Base-by-base conservation (phyloP, 2,329 filamentous ascomycete species). In the Aspergillus aculeatinus region DNA sequence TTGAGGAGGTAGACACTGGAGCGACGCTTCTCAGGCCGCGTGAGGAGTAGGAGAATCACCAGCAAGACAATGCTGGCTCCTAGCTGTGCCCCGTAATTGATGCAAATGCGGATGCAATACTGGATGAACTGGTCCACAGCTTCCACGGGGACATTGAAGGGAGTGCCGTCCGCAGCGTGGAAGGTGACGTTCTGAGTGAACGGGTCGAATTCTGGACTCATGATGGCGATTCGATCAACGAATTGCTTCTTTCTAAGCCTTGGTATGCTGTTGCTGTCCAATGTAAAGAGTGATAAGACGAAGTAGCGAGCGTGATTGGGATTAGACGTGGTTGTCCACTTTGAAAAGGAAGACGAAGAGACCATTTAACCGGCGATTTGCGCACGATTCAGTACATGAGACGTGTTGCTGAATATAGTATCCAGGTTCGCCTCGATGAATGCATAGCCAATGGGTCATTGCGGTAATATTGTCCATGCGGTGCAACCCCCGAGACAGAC, bases 41-140 rank as follows among this genome's bases (percentile, higher is more conserved):
- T 92, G 73, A 93, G 82, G 60, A 88, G 76, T 11, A 92, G 76
- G 2, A 93, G 78, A 31, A 89, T 80, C 48, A 89, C 66, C 19
- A 93, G 78, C 68, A 92, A 84, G 61, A 89, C 76, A 59, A 88
- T 64, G 51, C 84, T 85, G 25, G 89, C 85, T 31, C 91, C 91
- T 55, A 92, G 81, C 72, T 94, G 90, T 19, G 83, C 77, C 55
- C 85, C 87, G 71, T 88, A 91, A 75, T 87, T 88, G 79, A 90
- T 86, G 70, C 75, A 80, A 39, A 81, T 70, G 9, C 76, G 76
- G 59, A 80, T 73, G 60, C 79, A 79, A 69, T 83, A 83, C 60
- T 77, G 72, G 57, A 81, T 73, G 53, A 79, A 80, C 4, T 63
- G 57, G 65, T 85, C 74, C 44, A 88, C 60, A 3, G 74, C 70